These are phyloP conservation scores for Mrakia gelida DNA, from an alignment of 768 basidiomycete species.

Conservation along the genomic window DNA sequence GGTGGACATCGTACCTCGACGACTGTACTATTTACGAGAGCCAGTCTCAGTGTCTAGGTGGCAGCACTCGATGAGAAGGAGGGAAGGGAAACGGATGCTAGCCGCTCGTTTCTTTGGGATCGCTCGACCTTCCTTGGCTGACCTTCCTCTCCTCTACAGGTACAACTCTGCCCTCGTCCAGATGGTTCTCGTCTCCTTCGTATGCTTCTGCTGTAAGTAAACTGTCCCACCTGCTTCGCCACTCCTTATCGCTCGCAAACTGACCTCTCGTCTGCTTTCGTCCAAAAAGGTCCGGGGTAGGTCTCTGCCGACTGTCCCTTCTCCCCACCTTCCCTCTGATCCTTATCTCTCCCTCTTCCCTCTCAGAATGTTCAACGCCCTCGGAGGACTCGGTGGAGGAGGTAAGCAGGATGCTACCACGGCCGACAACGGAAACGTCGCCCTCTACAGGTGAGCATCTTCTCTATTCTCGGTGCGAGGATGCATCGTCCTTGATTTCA, in stretches of 20 bases:
- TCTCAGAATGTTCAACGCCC: constrained; percentile 5
- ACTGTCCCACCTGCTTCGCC: neutral
- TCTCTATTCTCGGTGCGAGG: too few species aligned
- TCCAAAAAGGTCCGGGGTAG: neutral
- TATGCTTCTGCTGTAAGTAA: constrained; percentile 13
- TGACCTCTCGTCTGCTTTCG: neutral
- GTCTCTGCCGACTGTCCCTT: neutral
- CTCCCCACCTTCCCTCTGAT: too few species aligned
- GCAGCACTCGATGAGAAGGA: neutral
- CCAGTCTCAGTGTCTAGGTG: too few species aligned
- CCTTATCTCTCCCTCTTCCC: neutral
- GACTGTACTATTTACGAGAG: neutral
- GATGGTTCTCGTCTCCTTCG: constrained; percentile 22
- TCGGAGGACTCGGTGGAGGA: constrained; percentile 62
- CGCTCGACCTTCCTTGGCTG: neutral
- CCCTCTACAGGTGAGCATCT: constrained; percentile 20
- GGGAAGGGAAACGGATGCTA: neutral
- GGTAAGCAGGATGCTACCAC: constrained; percentile 65
- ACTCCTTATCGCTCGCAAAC: neutral
- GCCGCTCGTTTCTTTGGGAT: too few species aligned
- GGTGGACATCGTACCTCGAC: neutral
- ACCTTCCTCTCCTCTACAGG: neutral
- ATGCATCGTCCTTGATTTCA: too few species aligned
- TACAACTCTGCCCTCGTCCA: constrained; percentile 17
- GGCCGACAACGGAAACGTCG: constrained; percentile 48